Base-by-base conservation (phyloP, 441 rosid species). In the Aquilaria agallochum region DNA sequence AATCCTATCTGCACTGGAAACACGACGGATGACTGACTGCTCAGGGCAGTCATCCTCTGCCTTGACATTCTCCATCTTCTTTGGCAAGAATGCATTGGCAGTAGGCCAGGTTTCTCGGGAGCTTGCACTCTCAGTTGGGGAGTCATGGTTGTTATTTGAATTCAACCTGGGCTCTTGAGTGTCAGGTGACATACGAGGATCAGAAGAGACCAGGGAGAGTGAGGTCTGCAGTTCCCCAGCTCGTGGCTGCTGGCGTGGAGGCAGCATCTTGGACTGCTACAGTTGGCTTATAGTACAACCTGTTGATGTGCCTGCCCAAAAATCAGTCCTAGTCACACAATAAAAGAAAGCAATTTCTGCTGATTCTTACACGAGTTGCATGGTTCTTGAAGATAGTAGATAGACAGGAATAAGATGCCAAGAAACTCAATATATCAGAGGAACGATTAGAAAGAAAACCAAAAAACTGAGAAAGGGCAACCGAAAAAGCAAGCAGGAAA, bases 101-200 rank as follows among this genome's bases (percentile, higher is more conserved):
- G 88, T 70, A 44, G 96, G 97, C 97, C 98, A 95, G 13, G 97
- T 95, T 62, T 95, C 98, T 65, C 83, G 80, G 48, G 99, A 95
- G 78, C 96, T 89, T 5, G 98, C 97, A 78, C 98, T 95, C 78
- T 89, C 98, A 34, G 96, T 84, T 47, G 99, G 98, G 9, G 98
- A 95, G 71, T 92, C 98, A 9, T 83, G 95, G 36, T 77, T 75
- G 56, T 83, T 76, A 66, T 83, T 92, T 5, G 96, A 86, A 69
- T 77, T 89, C 9, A 92, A 83, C 33, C 92, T 78, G 12, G 78
- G 90, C 49, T 89, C 91, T 50, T 71, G 86, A 6, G 60, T 65
- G 55, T 84, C 89, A 27, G 85, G 82, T 49, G 87, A 79, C 68
- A 83, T 30, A 76, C 59, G 80, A 59, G 82, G 82, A 77, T 89